Base-by-base conservation (phyloP, 1,284 basidiomycete genomes). In the Cystobasidium sp. region DNA sequence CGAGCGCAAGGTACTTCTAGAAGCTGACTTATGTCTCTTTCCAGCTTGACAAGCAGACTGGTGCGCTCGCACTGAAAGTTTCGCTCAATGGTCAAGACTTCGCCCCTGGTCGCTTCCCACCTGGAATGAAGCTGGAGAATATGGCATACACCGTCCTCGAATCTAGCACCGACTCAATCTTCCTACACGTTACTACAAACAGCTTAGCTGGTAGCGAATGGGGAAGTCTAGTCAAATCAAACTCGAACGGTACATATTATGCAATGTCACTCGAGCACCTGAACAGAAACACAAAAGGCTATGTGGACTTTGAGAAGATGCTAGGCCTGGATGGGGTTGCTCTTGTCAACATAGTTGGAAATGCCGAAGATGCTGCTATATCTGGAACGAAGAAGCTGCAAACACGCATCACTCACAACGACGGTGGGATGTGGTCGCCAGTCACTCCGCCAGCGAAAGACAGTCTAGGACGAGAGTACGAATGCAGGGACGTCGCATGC, bases 241-340 rank as follows among this genome's bases (percentile, higher is more conserved):
- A 99, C 83, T 97, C 92, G 55, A 99, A 99, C 80, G 96, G 96
- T 46, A 99, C 97, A 0, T 98, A 97, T 85, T 99, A 93, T 81
- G 88, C 91, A 37, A 82, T 94, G 18, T 92, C 94, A 0, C 81
- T 92, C 62, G 91, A 93, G 78, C 87, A 93, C 79, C 96, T 94
- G 75, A 99, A 99, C 83, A 88, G 96, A 37, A 90, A 99, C 81
- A 84, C 88, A 0, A 82, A 84, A 0, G 96, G 97, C 16, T 98
- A 88, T 79, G 96, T 95, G 59, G 97, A 99, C 82, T 99, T 99
- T 80, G 96, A 99, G 84, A 99, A 98, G 86, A 92, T 98, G 88
- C 89, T 92, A 75, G 95, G 94, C 1, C 83, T 99, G 63, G 95
- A 99, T 82, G 96, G 96, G 0, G 96, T 99, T 77, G 94, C 94